Conservation (phyloP, 2,329 filamentous ascomycete species). For the Shiraia bambusicola region DNA sequence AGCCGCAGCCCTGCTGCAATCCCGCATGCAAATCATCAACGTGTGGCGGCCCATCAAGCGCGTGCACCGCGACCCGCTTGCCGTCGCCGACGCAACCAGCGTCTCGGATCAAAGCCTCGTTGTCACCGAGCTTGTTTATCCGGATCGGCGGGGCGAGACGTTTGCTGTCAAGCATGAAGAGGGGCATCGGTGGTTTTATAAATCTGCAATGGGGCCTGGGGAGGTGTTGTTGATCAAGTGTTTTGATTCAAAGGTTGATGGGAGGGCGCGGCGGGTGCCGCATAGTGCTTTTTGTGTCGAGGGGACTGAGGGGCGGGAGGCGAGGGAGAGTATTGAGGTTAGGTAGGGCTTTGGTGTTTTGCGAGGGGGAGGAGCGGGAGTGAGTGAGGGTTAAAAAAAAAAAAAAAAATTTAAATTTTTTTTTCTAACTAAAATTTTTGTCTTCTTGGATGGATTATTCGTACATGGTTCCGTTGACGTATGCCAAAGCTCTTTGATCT, state of each 20-base stretch:
- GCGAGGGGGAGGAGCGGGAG: too few species aligned
- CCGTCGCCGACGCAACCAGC: constrained; percentile 32
- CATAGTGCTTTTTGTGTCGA: constrained; percentile 38
- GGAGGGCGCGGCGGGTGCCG: constrained; percentile 36
- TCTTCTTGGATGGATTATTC: too few species aligned
- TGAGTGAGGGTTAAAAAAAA: too few species aligned
- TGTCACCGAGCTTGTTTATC: constrained; percentile 32
- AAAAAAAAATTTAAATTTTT: too few species aligned
- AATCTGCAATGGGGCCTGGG: constrained; percentile 27
- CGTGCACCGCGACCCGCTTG: constrained; percentile 36
- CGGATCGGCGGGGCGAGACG: constrained; percentile 33
- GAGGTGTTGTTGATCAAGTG: constrained; percentile 41
- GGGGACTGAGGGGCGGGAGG: constrained; percentile 27
- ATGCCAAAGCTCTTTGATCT: constrained; percentile 3
- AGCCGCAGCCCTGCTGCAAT: constrained; percentile 28
- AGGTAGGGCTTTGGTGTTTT: constrained; percentile 36
- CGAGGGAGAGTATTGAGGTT: constrained; percentile 40
- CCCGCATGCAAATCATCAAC: constrained; percentile 41
- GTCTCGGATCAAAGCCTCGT: constrained; percentile 34
- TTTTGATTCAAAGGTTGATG: constrained; percentile 39
- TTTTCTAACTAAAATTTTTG: too few species aligned
- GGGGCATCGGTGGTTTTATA: constrained; percentile 39
- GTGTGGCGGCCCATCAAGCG: constrained; percentile 41
- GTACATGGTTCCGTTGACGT: too few species aligned
- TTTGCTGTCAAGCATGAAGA: constrained; percentile 29